Percentiles rank a stretch among this genome's conserved stretches.
These are phyloP conservation scores for barrel medic (Medicago truncatula) DNA, from an alignment of 306 rosid genomes.

Conservation along the genomic window DNA sequence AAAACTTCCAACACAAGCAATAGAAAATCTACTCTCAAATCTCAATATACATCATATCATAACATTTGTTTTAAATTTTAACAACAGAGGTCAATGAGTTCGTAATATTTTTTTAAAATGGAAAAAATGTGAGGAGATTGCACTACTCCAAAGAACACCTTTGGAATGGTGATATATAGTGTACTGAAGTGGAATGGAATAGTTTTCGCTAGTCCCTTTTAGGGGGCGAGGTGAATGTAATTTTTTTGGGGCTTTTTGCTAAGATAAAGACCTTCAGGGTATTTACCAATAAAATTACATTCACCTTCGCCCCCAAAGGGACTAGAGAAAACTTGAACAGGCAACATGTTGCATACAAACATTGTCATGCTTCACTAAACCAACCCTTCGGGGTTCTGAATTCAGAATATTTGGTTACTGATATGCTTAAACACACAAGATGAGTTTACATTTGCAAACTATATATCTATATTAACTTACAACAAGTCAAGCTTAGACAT, in stretches of 20 bases:
- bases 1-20: conserved; percentile 9
- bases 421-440: background rate
- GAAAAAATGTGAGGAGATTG: background rate
- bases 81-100: background rate
- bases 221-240: too few relatives aligned
- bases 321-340: background rate
- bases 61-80: background rate
- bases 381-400: background rate
- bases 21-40: background rate
- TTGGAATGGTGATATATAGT: background rate
- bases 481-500: background rate
- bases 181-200: background rate
- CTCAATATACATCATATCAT: background rate
- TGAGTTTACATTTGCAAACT: background rate
- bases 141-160: background rate
- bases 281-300: background rate
- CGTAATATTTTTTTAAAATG: background rate
- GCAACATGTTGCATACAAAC: background rate
- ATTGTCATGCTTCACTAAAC: background rate
- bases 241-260: too few relatives aligned
- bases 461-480: background rate
- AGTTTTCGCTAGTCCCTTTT: too few relatives aligned
- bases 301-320: background rate
- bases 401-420: conserved; percentile 4
- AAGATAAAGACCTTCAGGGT: too few relatives aligned